Percentiles rank a stretch among this genome's conserved stretches.
phyloP scores from a whole-genome alignment of 495 filamentous ascomycete species.

The Antarctomyces pellizariae region DNA sequence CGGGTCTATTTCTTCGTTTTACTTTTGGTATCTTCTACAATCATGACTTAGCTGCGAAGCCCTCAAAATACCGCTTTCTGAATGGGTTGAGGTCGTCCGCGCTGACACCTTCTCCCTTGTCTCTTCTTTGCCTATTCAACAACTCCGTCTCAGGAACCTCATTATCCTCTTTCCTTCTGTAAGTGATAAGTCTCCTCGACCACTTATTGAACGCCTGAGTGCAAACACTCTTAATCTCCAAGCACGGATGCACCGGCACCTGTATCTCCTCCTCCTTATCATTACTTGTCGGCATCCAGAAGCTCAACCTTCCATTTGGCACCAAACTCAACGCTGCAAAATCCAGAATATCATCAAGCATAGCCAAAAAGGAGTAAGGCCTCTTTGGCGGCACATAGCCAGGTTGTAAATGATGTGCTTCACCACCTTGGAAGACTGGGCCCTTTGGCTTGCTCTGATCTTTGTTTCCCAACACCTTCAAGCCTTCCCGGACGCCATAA shows the following conservation, averaged over 20 bases:
- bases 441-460: constrained; percentile 35
- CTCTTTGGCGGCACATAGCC: constrained; percentile 66
- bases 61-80: constrained; percentile 39
- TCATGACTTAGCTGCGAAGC: constrained; percentile 17
- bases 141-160: constrained; percentile 16
- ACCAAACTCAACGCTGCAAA: constrained; percentile 65
- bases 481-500: constrained; percentile 86
- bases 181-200: constrained; percentile 73
- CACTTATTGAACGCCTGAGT: constrained; percentile 78
- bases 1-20: too few relatives aligned
- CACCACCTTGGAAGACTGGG: constrained; percentile 44
- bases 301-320: constrained; percentile 55
- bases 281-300: constrained; percentile 96
- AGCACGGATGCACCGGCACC: constrained; percentile 51
- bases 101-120: constrained; percentile 17
- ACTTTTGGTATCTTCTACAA: too few relatives aligned
- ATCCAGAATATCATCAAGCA: constrained; percentile 70
- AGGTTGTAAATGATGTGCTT: constrained; percentile 41
- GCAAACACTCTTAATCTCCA: constrained; percentile 58
- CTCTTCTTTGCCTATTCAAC: constrained; percentile 16
- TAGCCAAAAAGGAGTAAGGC: constrained; percentile 72
- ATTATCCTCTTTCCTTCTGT: constrained; percentile 42
- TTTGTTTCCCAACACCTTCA: constrained; percentile 61
- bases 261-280: constrained; percentile 45
- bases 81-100: constrained; percentile 70